A percentile compares a stretch with the other conserved stretches of the same genome.
phyloP scores from a whole-genome alignment of 2,329 filamentous ascomycete genomes.

The Epichloe amarillans region DNA sequence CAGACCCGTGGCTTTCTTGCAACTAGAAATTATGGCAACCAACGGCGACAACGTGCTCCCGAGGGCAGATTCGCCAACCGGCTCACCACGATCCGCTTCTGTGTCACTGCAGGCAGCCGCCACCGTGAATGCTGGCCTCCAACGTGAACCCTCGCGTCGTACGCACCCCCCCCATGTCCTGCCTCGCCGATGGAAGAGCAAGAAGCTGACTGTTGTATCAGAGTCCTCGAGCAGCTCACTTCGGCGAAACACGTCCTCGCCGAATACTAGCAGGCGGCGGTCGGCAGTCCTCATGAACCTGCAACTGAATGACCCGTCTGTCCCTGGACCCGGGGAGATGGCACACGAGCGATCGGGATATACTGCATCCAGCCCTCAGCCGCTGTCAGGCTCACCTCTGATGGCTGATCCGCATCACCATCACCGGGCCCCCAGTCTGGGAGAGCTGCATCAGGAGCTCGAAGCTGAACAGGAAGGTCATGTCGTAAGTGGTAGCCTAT shows the following conservation, averaged over 20 bases:
- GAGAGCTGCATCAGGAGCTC: conserved; percentile 66
- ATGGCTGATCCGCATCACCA: conserved; percentile 48
- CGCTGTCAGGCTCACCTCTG: conserved; percentile 34
- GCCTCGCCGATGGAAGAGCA: background rate
- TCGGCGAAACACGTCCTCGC: conserved; percentile 27
- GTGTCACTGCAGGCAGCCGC: conserved; percentile 64
- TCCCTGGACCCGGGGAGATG: conserved; percentile 60
- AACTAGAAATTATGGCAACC: conserved; percentile 13
- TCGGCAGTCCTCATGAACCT: conserved; percentile 62
- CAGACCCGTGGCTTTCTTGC: background rate
- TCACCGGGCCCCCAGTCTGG: conserved; percentile 55
- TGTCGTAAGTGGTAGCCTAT: conserved; percentile 38
- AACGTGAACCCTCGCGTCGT: conserved; percentile 49
- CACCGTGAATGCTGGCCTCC: conserved; percentile 63
- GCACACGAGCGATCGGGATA: conserved; percentile 28
- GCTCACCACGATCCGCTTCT: conserved; percentile 51
- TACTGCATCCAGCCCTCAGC: conserved; percentile 27
- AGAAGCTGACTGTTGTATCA: conserved; percentile 18
- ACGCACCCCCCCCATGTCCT: conserved; percentile 12
- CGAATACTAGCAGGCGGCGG: conserved; percentile 43
- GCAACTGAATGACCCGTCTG: conserved; percentile 55
- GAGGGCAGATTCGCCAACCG: conserved; percentile 38
- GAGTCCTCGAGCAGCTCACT: conserved; percentile 41
- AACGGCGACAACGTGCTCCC: conserved; percentile 14
- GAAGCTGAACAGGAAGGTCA: conserved; percentile 70